Base-by-base conservation (phyloP, 495 filamentous ascomycete genomes). In the Filosporella fistucella region DNA sequence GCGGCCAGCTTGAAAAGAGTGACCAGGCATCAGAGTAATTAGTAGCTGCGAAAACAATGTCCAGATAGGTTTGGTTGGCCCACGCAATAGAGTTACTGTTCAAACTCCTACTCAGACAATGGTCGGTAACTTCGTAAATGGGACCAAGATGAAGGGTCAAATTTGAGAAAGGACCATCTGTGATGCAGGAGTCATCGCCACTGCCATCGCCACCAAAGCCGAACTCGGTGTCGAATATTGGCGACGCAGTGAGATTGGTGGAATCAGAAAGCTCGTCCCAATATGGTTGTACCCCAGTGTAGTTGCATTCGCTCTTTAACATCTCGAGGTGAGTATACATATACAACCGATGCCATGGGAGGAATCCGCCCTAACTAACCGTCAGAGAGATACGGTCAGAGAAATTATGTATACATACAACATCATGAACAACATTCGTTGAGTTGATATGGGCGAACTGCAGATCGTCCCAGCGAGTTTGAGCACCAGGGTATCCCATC, bases 301-400 rank as follows among this genome's bases (percentile, higher is more conserved):
- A 89, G 35, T 80, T 80, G 56, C 86, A 89, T 52, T 89, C 32
- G 5, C 13, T 81, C 20, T 72, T 68, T 16, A 89, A 67, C 1
- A 82, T 79, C 55, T 78, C 68, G 59, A 88, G 86, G 58, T 80
- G 87, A 13, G 66, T 65, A 42, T 65, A 74, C 28, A 75, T 68
- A 58, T 80, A 88, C 63, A 82, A 85, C 13, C 85, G 70, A 59
- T 89, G 86, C 82, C 85, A 89, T 6, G 76, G 64, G 21, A 85
- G 64, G 64, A 89, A 85, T 4, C 13, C 13, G 13, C 5, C 32
- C n/a, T n/a, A n/a, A n/a, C n/a, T n/a, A n/a, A n/a, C n/a, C n/a
- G n/a, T n/a, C n/a, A n/a, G n/a, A n/a, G n/a, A n/a, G n/a, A n/a
- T n/a, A n/a, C n/a, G n/a, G n/a, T n/a, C n/a, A n/a, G n/a, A n/a